These are phyloP conservation scores for Pneumocystis oryctolagi DNA, from an alignment of 1,139 yeast species.

Conservation along the genomic window DNA sequence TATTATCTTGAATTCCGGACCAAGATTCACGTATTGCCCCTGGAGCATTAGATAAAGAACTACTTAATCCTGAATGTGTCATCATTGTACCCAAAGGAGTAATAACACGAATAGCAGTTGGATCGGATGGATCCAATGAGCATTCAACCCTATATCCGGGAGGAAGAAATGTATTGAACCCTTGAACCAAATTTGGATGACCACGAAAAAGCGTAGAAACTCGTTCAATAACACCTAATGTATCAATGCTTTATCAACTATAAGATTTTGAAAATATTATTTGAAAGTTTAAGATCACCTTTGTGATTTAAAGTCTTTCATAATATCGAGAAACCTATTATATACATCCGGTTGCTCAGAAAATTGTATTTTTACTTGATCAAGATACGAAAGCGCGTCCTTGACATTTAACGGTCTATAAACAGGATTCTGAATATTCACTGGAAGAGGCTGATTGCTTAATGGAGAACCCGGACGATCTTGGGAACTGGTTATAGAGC, in stretches of 20 bases:
- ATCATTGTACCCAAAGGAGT: conserved; percentile 88
- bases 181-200: conserved; percentile 84
- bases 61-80: conserved; percentile 36
- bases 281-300: conserved; percentile 30
- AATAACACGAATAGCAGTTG: conserved; percentile 83
- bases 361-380: conserved; percentile 88
- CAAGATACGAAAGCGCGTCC: conserved; percentile 88
- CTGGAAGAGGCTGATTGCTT: neutral
- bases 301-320: conserved; percentile 96
- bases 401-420: conserved; percentile 88
- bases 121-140: conserved; percentile 76
- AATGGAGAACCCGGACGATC: neutral
- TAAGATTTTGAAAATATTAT: neutral
- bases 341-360: conserved; percentile 88
- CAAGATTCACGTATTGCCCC: neutral
- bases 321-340: conserved; percentile 86
- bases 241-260: conserved; percentile 48
- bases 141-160: conserved; percentile 94
- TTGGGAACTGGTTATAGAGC: neutral
- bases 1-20: neutral
- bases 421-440: conserved; percentile 20
- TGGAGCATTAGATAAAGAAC: conserved; percentile 11
- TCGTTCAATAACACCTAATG: conserved; percentile 95
- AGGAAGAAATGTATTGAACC: conserved; percentile 91
- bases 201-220: conserved; percentile 84